Conservation (phyloP, 2,329 filamentous ascomycete species). For the Colletotrichum tabaci region DNA sequence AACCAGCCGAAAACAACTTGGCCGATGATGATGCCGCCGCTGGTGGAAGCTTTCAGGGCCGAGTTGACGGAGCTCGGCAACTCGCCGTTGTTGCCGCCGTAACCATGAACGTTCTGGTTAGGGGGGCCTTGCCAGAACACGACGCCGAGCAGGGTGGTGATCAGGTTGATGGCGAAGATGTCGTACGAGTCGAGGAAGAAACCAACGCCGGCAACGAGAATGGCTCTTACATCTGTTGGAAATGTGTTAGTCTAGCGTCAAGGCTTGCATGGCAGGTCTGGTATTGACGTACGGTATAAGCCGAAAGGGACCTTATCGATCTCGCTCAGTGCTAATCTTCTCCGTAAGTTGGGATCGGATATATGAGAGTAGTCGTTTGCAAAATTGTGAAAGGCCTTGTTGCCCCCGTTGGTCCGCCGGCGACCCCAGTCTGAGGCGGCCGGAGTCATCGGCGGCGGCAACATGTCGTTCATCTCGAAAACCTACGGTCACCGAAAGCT, state of each 20-base stretch:
- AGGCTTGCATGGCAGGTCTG: constrained; percentile 32
- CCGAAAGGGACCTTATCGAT: constrained; percentile 86
- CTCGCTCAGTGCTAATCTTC: constrained; percentile 82
- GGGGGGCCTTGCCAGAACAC: constrained; percentile 76
- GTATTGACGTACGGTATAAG: constrained; percentile 69
- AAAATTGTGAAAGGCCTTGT: constrained; percentile 82
- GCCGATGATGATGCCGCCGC: constrained; percentile 83
- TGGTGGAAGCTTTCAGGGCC: constrained; percentile 86
- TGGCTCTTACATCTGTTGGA: constrained; percentile 74
- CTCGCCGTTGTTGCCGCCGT: constrained; percentile 65
- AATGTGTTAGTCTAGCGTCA: neutral
- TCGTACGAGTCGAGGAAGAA: constrained; percentile 89
- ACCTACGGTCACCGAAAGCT: constrained; percentile 9
- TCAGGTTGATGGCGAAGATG: constrained; percentile 85
- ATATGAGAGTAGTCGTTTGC: constrained; percentile 78
- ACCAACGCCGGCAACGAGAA: constrained; percentile 83
- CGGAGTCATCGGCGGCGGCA: constrained; percentile 58
- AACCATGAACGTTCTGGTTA: constrained; percentile 58
- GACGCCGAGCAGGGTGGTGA: constrained; percentile 80
- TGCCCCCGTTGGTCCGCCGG: constrained; percentile 70
- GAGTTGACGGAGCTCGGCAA: constrained; percentile 78
- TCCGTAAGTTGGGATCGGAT: constrained; percentile 81
- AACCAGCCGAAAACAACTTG: constrained; percentile 84
- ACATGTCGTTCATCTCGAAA: constrained; percentile 53
- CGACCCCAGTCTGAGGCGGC: constrained; percentile 45